phyloP scores from a whole-genome alignment of 169 alveolate genomes.

The Plasmodium gallinaceum region DNA sequence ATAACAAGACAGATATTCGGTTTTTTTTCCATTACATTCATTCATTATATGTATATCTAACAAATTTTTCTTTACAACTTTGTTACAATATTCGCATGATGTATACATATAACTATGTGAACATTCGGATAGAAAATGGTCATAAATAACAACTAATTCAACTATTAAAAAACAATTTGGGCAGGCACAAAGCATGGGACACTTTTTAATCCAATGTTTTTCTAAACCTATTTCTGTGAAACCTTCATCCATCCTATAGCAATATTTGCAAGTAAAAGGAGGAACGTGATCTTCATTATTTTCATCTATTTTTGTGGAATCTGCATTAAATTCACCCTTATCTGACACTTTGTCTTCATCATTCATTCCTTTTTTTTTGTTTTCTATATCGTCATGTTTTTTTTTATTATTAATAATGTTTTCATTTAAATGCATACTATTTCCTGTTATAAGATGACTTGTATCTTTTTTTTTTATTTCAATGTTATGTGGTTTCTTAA shows the following conservation, averaged over 20 bases:
- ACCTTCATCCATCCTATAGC: conserved; percentile 61
- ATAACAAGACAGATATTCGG: conserved; percentile 69
- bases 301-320: conserved; percentile 57
- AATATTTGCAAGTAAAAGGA: conserved; percentile 73
- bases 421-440: conserved; percentile 29
- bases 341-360: conserved; percentile 4
- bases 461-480: conserved; percentile 12
- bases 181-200: conserved; percentile 76
- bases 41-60: conserved; percentile 68
- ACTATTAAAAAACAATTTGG: conserved; percentile 75
- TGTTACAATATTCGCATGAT: conserved; percentile 68
- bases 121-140: conserved; percentile 75
- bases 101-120: conserved; percentile 74
- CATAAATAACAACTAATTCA: conserved; percentile 77
- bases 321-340: conserved; percentile 26
- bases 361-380: background rate
- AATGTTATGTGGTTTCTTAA: conserved; percentile 1
- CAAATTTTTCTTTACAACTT: conserved; percentile 51
- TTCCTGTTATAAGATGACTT: conserved; percentile 1
- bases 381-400: conserved; percentile 12
- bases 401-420: conserved; percentile 7
- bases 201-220: conserved; percentile 74
- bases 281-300: conserved; percentile 34
- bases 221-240: conserved; percentile 77
- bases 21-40: conserved; percentile 69